Base-by-base conservation (phyloP, 176 grass and related monocot species). In the Musa acuminata region DNA sequence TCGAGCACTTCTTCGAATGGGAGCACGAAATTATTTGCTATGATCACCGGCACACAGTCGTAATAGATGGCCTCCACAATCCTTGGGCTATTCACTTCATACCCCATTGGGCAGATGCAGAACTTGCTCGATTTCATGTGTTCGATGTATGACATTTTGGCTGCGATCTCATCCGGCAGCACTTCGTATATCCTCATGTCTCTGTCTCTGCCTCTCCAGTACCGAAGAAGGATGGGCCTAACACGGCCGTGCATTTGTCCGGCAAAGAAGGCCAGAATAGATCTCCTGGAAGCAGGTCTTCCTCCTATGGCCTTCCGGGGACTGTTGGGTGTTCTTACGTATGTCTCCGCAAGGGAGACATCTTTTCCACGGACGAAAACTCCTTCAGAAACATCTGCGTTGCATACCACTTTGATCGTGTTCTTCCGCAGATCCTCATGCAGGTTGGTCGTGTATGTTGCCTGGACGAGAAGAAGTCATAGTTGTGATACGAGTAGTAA, bases 71-170 rank as follows among this genome's bases (percentile, higher is more conserved):
- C 63, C 25, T 65, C 63, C 63, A 65, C 63, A 5, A 65, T 65
- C 22, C 63, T 25, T 65, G 63, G 63, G 63, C 63, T 65, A 29
- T 65, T 65, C 22, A 65, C 63, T 25, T 65, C 63, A 11, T 65
- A 65, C 11, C 63, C 63, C 63, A 65, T 65, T 11, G 63, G 63
- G 25, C 63, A 65, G 22, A 65, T 65, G 22, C 63, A 65, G 22
- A 25, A 65, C 25, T 29, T 65, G 25, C 63, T 65, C 11, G 63
- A 65, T 65, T 65, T 65, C 63, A 65, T 65, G 63, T 65, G 63
- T 11, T 65, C 63, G 25, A 3, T 22, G 25, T 65, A 65, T 14
- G 63, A 65, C 63, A 65, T 65, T 22, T 65, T 65, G 11, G 21
- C 25, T 29, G 23, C 63, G 25, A 65, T 13, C 23, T 22, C 1